Evolutionary conservation across 768 basidiomycete genomes (phyloP).

Genomic region (Fomitopsis pulvina): DNA sequence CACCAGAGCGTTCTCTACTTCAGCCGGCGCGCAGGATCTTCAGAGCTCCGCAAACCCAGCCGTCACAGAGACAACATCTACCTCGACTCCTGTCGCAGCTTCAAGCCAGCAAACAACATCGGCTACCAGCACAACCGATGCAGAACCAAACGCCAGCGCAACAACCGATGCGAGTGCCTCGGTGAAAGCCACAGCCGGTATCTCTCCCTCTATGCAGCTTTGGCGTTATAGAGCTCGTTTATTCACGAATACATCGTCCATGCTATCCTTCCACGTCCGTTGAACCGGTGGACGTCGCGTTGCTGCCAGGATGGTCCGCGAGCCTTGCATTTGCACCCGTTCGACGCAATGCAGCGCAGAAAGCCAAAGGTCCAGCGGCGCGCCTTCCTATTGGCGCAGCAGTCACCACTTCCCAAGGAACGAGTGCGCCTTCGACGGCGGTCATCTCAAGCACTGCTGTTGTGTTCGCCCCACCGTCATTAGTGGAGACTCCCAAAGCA

Average conservation of each 20-base stretch:
- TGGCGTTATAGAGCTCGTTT: constrained; percentile 43
- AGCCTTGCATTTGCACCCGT: constrained; percentile 85
- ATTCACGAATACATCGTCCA: constrained; percentile 35
- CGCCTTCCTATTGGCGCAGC: constrained; percentile 61
- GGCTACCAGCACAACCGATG: constrained; percentile 22
- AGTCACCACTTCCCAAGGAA: constrained; percentile 28
- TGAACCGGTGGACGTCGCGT: constrained; percentile 11
- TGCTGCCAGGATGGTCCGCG: constrained; percentile 75
- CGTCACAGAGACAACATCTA: constrained; percentile 13
- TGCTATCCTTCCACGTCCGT: constrained; percentile 15
- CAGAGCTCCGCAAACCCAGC: constrained; percentile 16
- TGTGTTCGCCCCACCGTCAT: constrained; percentile 61
- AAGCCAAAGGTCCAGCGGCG: constrained; percentile 45
- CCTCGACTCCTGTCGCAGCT: constrained; percentile 18
- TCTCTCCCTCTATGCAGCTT: constrained; percentile 41
- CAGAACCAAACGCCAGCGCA: constrained; percentile 19
- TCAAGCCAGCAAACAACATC: constrained; percentile 9
- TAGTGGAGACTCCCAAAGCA: constrained; percentile 31
- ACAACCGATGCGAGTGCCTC: constrained; percentile 27
- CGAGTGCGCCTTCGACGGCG: constrained; percentile 16
- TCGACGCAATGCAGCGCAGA: constrained; percentile 49
- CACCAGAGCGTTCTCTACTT: constrained; percentile 44
- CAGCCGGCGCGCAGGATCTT: constrained; percentile 34
- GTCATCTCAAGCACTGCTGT: constrained; percentile 52
- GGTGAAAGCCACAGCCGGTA: constrained; percentile 51